These are phyloP conservation scores for Aureoboletus auriporus DNA, from an alignment of 768 basidiomycete species.

Conservation along the genomic window DNA sequence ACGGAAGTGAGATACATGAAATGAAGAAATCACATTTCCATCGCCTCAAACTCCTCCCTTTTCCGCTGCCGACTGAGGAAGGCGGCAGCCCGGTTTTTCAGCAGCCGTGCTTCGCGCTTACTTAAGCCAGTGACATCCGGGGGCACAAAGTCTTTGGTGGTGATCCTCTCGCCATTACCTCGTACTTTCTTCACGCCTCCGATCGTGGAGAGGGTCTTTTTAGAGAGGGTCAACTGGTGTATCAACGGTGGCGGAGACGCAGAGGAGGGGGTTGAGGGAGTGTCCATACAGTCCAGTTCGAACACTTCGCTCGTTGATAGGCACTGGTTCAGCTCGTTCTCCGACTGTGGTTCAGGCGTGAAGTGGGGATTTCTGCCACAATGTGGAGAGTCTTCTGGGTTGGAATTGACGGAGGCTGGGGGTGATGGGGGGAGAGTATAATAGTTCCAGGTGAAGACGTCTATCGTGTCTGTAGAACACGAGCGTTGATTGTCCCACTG, in stretches of 20 bases:
- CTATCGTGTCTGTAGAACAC: conserved; percentile 33
- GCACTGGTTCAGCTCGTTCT: conserved; percentile 49
- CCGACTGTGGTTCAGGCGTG: conserved; percentile 40
- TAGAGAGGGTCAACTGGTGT: conserved; percentile 33
- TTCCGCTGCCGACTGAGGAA: conserved; percentile 90
- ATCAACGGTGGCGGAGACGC: conserved; percentile 27
- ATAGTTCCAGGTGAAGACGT: conserved; percentile 45
- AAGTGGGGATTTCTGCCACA: conserved; percentile 42
- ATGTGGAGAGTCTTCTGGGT: conserved; percentile 42
- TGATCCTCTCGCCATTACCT: conserved; percentile 44
- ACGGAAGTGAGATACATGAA: conserved; percentile 3
- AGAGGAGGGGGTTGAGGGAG: conserved; percentile 32
- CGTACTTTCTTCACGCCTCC: conserved; percentile 44
- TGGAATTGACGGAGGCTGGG: conserved; percentile 43
- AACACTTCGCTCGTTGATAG: conserved; percentile 72
- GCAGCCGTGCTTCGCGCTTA: conserved; percentile 87
- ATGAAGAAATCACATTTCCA: conserved; percentile 73
- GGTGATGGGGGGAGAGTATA: conserved; percentile 49
- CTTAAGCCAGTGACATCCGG: conserved; percentile 84
- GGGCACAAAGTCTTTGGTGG: conserved; percentile 80
- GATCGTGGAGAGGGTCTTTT: conserved; percentile 45
- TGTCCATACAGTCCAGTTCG: conserved; percentile 40
- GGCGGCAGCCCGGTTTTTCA: conserved; percentile 90
- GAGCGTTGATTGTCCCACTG: conserved; percentile 43
- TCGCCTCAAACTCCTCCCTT: conserved; percentile 86